A percentile compares a stretch with the other conserved stretches of the same genome.
Evolutionary conservation across 164 flowering plant genomes (phyloP).

Genomic region (Magnolia officinalis): DNA sequence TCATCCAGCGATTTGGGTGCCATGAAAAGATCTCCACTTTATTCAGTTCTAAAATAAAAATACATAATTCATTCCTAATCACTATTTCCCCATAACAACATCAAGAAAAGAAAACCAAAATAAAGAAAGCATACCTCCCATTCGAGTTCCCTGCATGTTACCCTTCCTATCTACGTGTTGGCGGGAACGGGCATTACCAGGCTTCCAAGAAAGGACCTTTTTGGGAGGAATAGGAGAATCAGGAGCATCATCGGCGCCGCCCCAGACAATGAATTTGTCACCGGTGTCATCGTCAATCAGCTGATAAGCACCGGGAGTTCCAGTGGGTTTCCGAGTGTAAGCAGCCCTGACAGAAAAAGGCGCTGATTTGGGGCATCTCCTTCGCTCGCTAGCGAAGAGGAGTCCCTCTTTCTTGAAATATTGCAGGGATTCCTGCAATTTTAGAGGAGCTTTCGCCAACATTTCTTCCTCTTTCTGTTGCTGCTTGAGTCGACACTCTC

Average conservation of each 20-base stretch:
- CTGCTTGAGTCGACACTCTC: not conserved
- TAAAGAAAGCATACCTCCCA: not conserved
- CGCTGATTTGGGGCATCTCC: slow-evolving; percentile 9
- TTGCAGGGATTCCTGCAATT: slow-evolving; percentile 6
- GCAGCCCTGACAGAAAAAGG: slow-evolving; percentile 20
- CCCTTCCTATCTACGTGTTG: not conserved
- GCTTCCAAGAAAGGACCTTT: slow-evolving; percentile 46
- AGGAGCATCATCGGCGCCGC: slow-evolving; percentile 23
- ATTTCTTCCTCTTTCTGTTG: slow-evolving; percentile 1
- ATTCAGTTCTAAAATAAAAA: not conserved
- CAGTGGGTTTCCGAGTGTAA: slow-evolving; percentile 36
- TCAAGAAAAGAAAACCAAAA: too few species aligned
- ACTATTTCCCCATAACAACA: too few species aligned
- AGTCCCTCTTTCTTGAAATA: not conserved
- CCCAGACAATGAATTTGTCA: slow-evolving; percentile 50
- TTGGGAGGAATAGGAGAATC: slow-evolving; percentile 32
- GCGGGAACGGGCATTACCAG: not conserved
- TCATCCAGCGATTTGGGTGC: not conserved
- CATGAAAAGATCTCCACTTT: not conserved
- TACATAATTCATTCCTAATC: not conserved
- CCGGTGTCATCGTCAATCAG: slow-evolving; percentile 51
- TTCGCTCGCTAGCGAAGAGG: too few species aligned
- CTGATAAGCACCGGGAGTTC: slow-evolving; percentile 51
- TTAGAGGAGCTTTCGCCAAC: slow-evolving; percentile 18
- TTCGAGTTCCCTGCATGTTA: not conserved